phyloP scores from a whole-genome alignment of 2,329 filamentous ascomycete species.

The Aspergillus hortae region DNA sequence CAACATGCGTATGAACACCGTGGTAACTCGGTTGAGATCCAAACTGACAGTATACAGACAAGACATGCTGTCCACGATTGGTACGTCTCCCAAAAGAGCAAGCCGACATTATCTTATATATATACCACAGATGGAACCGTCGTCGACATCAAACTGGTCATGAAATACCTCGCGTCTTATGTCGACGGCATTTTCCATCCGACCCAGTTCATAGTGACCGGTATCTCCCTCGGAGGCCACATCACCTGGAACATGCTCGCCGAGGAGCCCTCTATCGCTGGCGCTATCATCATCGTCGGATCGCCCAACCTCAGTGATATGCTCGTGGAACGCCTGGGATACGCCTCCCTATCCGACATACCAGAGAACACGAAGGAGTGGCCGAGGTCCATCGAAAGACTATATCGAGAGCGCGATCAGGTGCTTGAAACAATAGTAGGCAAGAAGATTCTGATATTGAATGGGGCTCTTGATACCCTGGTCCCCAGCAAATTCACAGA shows the following conservation, averaged over 20 bases:
- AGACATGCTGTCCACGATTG: neutral
- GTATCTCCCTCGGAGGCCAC: neutral
- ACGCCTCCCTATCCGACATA: neutral
- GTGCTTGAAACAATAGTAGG: neutral
- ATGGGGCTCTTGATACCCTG: neutral
- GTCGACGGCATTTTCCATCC: neutral
- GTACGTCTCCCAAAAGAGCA: neutral
- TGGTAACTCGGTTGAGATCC: neutral
- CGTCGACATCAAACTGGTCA: neutral
- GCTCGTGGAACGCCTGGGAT: neutral
- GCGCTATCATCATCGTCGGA: neutral
- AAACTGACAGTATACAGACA: neutral
- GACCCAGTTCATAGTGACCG: neutral
- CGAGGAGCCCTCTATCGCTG: neutral
- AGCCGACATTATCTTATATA: neutral
- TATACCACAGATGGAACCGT: neutral
- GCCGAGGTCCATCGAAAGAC: neutral
- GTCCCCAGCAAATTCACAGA: neutral
- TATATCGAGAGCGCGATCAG: neutral
- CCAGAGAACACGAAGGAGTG: neutral
- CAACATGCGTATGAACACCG: neutral
- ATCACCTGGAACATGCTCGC: neutral
- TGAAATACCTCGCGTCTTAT: neutral
- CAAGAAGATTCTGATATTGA: neutral
- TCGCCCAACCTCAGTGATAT: neutral